phyloP scores from a whole-genome alignment of 1,284 basidiomycete genomes.

The Boletus semigastroideus region DNA sequence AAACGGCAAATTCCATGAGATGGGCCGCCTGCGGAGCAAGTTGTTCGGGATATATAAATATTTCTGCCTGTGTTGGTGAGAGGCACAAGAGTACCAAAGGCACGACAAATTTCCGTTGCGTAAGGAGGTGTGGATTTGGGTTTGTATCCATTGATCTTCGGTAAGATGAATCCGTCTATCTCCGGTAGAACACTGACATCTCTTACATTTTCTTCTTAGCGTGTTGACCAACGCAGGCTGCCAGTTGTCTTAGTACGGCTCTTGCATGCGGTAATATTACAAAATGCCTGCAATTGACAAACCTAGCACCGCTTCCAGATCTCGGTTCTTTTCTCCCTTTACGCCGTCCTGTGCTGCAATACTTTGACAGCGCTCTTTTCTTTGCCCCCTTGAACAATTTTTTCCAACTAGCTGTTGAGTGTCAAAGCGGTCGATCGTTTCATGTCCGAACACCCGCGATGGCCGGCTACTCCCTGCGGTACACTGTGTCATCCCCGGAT shows the following conservation, averaged over 20 bases:
- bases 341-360: slow-evolving; percentile 2
- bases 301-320: slow-evolving; percentile 9
- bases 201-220: slow-evolving; percentile 7
- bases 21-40: slow-evolving; percentile 25
- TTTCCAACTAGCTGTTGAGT: slow-evolving; percentile 13
- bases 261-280: slow-evolving; percentile 17
- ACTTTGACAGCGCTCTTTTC: slow-evolving; percentile 7
- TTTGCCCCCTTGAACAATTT: slow-evolving; percentile 17
- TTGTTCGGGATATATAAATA: slow-evolving; percentile 16
- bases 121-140: slow-evolving; percentile 34
- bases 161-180: slow-evolving; percentile 32
- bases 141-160: slow-evolving; percentile 37
- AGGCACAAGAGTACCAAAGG: slow-evolving; percentile 24
- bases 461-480: slow-evolving; percentile 25
- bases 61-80: slow-evolving; percentile 10
- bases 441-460: slow-evolving; percentile 35
- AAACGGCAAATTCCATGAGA: slow-evolving; percentile 27
- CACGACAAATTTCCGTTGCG: slow-evolving; percentile 32
- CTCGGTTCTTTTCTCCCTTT: background rate
- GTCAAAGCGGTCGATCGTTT: slow-evolving; percentile 22
- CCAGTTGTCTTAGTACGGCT: slow-evolving; percentile 24
- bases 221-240: background rate
- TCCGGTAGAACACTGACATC: slow-evolving; percentile 27
- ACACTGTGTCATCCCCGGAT: slow-evolving; percentile 31
- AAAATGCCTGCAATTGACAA: slow-evolving; percentile 1